Percentiles rank a stretch among this genome's conserved stretches.
Evolutionary conservation across 805 yeast species (phyloP).

Genomic region (Nakazawaea anatomiae): DNA sequence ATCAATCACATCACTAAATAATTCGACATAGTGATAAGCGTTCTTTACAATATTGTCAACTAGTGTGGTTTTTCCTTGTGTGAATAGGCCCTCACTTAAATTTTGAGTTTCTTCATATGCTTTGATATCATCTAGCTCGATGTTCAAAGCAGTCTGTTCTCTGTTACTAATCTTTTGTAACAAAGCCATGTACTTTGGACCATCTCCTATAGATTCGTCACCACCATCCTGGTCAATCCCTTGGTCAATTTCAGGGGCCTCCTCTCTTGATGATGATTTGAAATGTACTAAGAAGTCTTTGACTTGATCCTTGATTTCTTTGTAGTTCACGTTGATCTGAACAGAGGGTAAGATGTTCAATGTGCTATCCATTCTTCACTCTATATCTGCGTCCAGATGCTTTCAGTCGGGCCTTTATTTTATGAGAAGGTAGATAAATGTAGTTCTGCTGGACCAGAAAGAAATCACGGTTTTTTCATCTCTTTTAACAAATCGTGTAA

Average conservation of each 20-base stretch:
- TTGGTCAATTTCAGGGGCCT: conserved; percentile 22
- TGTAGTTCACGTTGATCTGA: conserved; percentile 69
- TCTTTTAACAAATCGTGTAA: not conserved
- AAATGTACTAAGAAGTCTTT: conserved; percentile 64
- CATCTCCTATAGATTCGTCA: conserved; percentile 25
- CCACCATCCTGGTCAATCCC: conserved; percentile 29
- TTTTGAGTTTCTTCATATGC: conserved; percentile 50
- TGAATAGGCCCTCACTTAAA: conserved; percentile 12
- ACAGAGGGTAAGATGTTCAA: conserved; percentile 50
- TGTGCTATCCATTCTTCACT: conserved; percentile 7
- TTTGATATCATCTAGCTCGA: conserved; percentile 83
- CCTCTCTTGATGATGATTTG: conserved; percentile 30
- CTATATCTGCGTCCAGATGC: not conserved
- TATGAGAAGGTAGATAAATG: no score
- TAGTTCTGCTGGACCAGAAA: no score
- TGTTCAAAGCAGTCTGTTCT: conserved; percentile 56
- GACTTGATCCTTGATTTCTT: conserved; percentile 50
- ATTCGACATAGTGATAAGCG: conserved; percentile 72
- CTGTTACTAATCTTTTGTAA: conserved; percentile 84
- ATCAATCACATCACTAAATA: conserved; percentile 73
- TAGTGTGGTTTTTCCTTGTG: conserved; percentile 24
- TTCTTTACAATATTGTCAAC: conserved; percentile 62
- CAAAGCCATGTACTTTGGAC: conserved; percentile 70
- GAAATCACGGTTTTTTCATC: not conserved
- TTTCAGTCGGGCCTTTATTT: no score